Evolutionary conservation across 371 early-diverging fungal genomes (phyloP).

Genomic region (Mortierella sp.): DNA sequence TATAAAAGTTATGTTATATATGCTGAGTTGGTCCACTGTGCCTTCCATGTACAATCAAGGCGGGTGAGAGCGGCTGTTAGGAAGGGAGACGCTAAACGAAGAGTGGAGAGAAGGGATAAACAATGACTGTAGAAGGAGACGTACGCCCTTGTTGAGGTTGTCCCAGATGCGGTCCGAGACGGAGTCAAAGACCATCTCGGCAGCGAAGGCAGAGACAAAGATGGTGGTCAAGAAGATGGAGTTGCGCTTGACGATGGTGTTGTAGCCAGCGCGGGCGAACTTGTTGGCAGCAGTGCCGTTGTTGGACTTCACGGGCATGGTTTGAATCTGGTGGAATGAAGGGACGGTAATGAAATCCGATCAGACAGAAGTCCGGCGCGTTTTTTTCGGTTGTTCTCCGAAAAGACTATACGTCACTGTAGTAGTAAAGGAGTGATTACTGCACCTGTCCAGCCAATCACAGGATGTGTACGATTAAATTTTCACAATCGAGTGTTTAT

Average conservation of each 20-base stretch:
- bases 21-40: too few relatives aligned
- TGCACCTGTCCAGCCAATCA: neutral
- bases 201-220: slow-evolving; percentile 82
- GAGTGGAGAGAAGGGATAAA: neutral
- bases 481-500: neutral
- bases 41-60: neutral
- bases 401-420: neutral
- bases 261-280: slow-evolving; percentile 67
- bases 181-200: slow-evolving; percentile 82
- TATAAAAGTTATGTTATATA: too few relatives aligned
- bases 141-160: slow-evolving; percentile 85
- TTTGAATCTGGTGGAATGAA: neutral
- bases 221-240: slow-evolving; percentile 78
- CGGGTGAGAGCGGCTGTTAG: too few relatives aligned
- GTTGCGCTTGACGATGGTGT: slow-evolving; percentile 78
- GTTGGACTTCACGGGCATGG: slow-evolving; percentile 55
- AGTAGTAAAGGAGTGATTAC: neutral
- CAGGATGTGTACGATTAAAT: neutral
- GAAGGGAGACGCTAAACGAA: too few relatives aligned
- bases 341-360: neutral
- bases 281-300: slow-evolving; percentile 55
- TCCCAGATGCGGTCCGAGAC: slow-evolving; percentile 80
- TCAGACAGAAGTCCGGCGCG: neutral
- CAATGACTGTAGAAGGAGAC: slow-evolving; percentile 32
- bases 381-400: neutral